These are phyloP conservation scores for Mycena vulgaris DNA, from an alignment of 768 basidiomycete species.

Conservation along the genomic window DNA sequence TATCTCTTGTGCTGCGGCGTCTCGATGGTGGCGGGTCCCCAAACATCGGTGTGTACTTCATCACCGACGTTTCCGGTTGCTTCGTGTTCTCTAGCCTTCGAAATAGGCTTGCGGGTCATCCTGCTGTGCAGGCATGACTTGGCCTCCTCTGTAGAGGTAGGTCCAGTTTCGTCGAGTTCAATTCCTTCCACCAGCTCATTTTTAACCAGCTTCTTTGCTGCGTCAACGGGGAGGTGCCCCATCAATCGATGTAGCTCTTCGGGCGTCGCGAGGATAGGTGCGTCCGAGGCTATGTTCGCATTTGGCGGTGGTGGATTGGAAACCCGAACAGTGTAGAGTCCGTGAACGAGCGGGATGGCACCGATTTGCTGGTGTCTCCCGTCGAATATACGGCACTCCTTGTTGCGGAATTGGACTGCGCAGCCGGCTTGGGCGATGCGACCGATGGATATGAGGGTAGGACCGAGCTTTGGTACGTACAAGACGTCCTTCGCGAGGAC, in stretches of 20 bases:
- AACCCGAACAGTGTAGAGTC: constrained; percentile 24
- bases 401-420: constrained; percentile 40
- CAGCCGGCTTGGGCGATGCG: constrained; percentile 45
- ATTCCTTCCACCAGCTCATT: constrained; percentile 45
- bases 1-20: constrained; percentile 21
- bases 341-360: constrained; percentile 2
- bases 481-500: constrained; percentile 48
- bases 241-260: constrained; percentile 44
- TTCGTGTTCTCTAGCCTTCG: constrained; percentile 39
- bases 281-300: not conserved
- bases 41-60: constrained; percentile 53
- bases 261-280: constrained; percentile 33
- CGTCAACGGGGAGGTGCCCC: constrained; percentile 45
- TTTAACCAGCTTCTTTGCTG: constrained; percentile 42
- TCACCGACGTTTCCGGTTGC: constrained; percentile 44
- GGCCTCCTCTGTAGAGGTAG: constrained; percentile 34
- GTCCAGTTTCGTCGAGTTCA: constrained; percentile 37
- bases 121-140: too few species aligned
- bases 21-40: too few species aligned
- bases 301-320: not conserved
- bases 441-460: constrained; percentile 50
- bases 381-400: constrained; percentile 42
- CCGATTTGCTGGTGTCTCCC: constrained; percentile 9
- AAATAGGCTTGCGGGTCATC: constrained; percentile 42
- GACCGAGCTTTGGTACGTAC: constrained; percentile 47